Conservation (phyloP, 352 stramenopile species). For the Aphanomyces invadans region DNA sequence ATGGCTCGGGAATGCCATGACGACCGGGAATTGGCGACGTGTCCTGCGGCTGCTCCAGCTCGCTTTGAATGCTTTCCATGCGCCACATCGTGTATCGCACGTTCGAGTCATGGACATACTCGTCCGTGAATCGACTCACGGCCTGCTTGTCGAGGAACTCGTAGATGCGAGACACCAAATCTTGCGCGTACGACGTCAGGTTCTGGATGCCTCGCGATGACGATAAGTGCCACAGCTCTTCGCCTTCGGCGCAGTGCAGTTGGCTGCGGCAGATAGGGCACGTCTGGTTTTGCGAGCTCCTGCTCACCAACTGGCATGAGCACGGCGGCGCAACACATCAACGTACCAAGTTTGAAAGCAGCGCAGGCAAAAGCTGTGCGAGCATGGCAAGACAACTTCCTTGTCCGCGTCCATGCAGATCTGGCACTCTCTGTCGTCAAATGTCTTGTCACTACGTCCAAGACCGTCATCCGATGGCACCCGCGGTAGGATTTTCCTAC, state of each 20-base stretch:
- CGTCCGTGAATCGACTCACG: conserved; percentile 3
- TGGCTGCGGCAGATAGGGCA: conserved; percentile 66
- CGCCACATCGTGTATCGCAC: not conserved
- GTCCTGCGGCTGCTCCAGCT: conserved; percentile 4
- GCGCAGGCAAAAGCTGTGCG: conserved; percentile 68
- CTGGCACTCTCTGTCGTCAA: conserved; percentile 68
- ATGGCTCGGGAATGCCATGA: too few relatives aligned
- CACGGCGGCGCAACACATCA: too few relatives aligned
- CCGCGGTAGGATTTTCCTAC: not conserved
- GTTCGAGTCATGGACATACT: not conserved
- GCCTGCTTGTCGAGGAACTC: conserved; percentile 58
- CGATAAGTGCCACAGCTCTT: conserved; percentile 64
- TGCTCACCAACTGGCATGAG: too few relatives aligned
- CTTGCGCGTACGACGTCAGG: conserved; percentile 63
- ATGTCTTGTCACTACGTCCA: conserved; percentile 13
- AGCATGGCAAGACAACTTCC: conserved; percentile 61
- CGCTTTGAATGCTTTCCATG: not conserved
- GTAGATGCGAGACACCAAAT: conserved; percentile 68
- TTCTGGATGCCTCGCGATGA: conserved; percentile 56
- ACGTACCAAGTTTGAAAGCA: conserved; percentile 68
- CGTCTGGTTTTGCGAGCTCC: conserved; percentile 67
- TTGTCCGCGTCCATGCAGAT: conserved; percentile 84
- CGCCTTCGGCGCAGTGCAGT: conserved; percentile 67
- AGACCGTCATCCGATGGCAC: too few relatives aligned
- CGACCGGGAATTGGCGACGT: not conserved